A percentile compares a stretch with the other conserved stretches of the same genome.
Evolutionary conservation across 2,329 filamentous ascomycete species (phyloP).

Genomic region (Didymella glomerata): DNA sequence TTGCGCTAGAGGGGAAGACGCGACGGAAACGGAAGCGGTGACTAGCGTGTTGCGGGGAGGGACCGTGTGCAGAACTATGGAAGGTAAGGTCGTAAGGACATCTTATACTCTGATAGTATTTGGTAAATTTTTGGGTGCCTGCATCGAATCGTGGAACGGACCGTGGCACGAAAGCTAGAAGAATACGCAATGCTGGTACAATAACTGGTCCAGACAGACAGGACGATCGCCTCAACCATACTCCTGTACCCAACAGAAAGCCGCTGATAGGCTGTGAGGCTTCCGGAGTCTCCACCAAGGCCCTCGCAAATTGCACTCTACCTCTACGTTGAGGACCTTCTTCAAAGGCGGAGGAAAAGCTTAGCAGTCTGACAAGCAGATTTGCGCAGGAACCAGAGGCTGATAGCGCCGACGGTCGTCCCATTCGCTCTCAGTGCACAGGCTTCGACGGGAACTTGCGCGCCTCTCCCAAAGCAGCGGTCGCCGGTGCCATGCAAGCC

Average conservation of each 20-base stretch:
- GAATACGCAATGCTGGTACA: background rate
- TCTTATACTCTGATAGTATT: background rate
- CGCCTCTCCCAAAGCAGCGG: slow-evolving; percentile 15
- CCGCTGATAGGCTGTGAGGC: background rate
- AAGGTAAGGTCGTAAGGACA: background rate
- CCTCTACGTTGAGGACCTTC: background rate
- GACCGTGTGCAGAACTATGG: background rate
- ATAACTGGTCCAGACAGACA: background rate
- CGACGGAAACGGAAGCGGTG: slow-evolving; percentile 18
- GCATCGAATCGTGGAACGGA: background rate
- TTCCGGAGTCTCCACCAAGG: background rate
- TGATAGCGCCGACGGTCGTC: slow-evolving; percentile 12
- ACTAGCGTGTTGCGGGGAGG: slow-evolving; percentile 21
- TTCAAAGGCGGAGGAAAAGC: background rate
- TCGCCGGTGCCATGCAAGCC: slow-evolving; percentile 17
- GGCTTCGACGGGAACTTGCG: slow-evolving; percentile 17
- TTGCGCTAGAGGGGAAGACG: slow-evolving; percentile 8
- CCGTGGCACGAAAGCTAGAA: background rate
- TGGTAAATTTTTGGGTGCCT: background rate
- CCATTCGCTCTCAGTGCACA: slow-evolving; percentile 21
- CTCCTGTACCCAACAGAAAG: background rate
- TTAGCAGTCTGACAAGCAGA: background rate
- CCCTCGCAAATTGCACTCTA: background rate
- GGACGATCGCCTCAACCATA: background rate
- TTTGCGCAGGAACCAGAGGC: slow-evolving; percentile 1